Evolutionary conservation across 495 filamentous ascomycete species (phyloP), one percentile per base, ranked within the genome.

Genomic region (Cercophora scortea): DNA sequence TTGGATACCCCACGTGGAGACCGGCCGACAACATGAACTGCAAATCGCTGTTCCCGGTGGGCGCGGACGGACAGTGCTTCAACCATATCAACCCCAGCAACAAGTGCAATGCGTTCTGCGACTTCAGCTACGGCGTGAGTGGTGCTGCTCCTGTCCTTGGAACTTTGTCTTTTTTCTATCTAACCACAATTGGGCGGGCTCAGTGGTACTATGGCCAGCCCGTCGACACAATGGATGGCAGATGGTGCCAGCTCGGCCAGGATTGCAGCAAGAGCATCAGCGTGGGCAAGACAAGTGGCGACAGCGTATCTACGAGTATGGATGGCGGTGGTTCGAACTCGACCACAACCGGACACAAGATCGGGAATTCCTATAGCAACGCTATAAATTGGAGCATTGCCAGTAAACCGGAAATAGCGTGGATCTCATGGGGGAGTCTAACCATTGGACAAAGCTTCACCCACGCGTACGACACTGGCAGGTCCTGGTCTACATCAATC

Each of bases 181-280:
- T n/a, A n/a, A n/a, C n/a, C n/a, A n/a, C n/a, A n/a, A n/a, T n/a
- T n/a, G n/a, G n/a, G n/a, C n/a, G n/a, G 10, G 10, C 1, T 1
- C 54, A 57, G 54, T 59, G 56, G 56, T 55, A 34, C 40, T 55
- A 52, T 35, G 56, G 56, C n/a, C 11, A 39, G 12, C 56, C 56
- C n/a, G 42, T 55, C 19, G 52, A 59, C 25, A 25, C 49, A 2
- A 55, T 49, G 47, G 8, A 46, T 4, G 50, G 46, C 17, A 36
- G n/a, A 0, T 25, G 12, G 11, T 59, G 56, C 16, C 19, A 59
- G 1, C 16, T 36, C 5, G 45, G 45, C 10, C 47, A 55, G 6
- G 17, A 15, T 2, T 58, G 56, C 42, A 8, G 12, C 8, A 38
- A 19, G 12, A 13, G 17, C 18, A n/a, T 54, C 16, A 10, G 9